phyloP scores from a whole-genome alignment of 2,329 filamentous ascomycete species.

The Venturia pyrina region DNA sequence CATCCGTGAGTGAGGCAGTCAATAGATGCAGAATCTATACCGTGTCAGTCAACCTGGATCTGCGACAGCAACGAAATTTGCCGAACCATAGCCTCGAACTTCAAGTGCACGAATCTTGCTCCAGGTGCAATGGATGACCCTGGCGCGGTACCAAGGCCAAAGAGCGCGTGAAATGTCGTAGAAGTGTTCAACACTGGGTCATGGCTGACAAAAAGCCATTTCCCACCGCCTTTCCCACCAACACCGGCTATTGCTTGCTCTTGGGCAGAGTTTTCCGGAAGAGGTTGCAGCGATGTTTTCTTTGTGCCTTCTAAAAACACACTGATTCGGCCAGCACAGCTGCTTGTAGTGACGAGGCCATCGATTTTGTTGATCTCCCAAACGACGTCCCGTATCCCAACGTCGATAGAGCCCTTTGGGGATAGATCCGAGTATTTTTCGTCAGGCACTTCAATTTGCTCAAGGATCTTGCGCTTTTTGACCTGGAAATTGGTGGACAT shows the following conservation, averaged over 20 bases:
- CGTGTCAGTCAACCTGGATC: constrained; percentile 19
- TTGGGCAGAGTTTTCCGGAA: constrained; percentile 5
- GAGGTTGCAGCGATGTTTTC: constrained; percentile 11
- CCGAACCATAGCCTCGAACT: constrained; percentile 84
- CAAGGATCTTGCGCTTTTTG: constrained; percentile 65
- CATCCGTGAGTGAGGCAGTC: constrained; percentile 62
- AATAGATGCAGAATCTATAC: constrained; percentile 78
- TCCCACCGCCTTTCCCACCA: constrained; percentile 77
- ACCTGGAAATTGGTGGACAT: constrained; percentile 23
- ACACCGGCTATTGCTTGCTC: constrained; percentile 44
- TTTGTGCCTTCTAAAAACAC: constrained; percentile 77
- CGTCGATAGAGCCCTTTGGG: constrained; percentile 81
- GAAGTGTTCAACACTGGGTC: constrained; percentile 45
- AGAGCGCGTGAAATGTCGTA: constrained; percentile 14
- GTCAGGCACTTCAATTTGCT: constrained; percentile 57
- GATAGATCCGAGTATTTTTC: constrained; percentile 71
- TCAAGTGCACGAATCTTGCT: constrained; percentile 50
- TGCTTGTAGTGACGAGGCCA: constrained; percentile 83
- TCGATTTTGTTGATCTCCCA: constrained; percentile 63
- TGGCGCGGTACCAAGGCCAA: constrained; percentile 15
- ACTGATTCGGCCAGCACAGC: constrained; percentile 77
- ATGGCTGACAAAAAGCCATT: constrained; percentile 85
- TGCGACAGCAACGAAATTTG: constrained; percentile 10
- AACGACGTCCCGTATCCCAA: constrained; percentile 66
- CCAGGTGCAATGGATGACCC: not conserved